These are phyloP conservation scores for Clarireedia sp. DNA, from an alignment of 2,329 filamentous ascomycete species.

Conservation along the genomic window DNA sequence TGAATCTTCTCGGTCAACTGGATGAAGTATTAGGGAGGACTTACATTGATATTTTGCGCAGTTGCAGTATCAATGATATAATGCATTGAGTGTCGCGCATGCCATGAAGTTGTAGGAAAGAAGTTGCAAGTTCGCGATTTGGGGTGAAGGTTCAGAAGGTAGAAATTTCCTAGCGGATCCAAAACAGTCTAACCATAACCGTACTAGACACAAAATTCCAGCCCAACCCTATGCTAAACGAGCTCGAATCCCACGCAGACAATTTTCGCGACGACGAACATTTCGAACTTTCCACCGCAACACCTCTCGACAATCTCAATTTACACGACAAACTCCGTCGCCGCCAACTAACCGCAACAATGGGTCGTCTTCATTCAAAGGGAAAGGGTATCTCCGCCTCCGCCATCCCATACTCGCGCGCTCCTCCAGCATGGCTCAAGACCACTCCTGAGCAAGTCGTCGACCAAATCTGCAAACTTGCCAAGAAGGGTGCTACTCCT, in stretches of 20 bases:
- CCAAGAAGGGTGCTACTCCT: conserved; percentile 96
- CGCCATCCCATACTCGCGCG: conserved; percentile 94
- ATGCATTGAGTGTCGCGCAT: too few relatives aligned
- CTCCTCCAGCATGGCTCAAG: conserved; percentile 92
- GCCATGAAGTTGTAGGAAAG: not conserved
- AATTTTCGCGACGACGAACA: conserved; percentile 5
- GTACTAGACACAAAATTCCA: not conserved
- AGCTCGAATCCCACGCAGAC: not conserved
- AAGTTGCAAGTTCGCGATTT: not conserved
- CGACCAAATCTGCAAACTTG: conserved; percentile 98
- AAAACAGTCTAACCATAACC: not conserved
- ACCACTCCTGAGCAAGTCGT: conserved; percentile 97
- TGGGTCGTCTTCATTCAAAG: conserved; percentile 98
- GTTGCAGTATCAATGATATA: not conserved
- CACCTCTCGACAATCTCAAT: conserved; percentile 10
- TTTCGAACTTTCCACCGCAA: not conserved
- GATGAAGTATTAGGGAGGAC: not conserved
- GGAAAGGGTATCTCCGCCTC: conserved; percentile 98
- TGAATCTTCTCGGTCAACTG: conserved; percentile 10
- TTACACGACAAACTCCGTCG: conserved; percentile 4
- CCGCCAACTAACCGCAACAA: conserved; percentile 40
- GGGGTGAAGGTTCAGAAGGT: not conserved
- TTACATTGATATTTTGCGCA: not conserved
- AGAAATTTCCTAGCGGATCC: conserved; percentile 2
- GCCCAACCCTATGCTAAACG: conserved; percentile 6